These are phyloP conservation scores for Glycine soja DNA, from an alignment of 306 rosid species.

Conservation along the genomic window DNA sequence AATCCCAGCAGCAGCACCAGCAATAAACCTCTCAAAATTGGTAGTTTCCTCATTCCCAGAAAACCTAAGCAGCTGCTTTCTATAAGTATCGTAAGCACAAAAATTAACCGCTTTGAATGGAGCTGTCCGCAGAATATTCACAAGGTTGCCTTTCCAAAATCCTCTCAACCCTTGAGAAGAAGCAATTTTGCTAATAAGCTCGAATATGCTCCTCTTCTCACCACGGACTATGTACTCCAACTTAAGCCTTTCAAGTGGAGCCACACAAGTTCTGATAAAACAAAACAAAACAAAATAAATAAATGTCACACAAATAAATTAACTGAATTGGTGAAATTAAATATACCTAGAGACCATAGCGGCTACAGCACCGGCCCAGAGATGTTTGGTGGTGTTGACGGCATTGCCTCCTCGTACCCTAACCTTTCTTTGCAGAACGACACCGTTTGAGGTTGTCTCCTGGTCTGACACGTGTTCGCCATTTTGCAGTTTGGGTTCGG, in stretches of 20 bases:
- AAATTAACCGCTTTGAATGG: conserved; percentile 96
- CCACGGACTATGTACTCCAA: conserved; percentile 93
- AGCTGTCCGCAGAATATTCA: conserved; percentile 92
- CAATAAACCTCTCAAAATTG: conserved; percentile 90
- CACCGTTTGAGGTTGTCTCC: conserved; percentile 37
- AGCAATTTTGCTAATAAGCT: conserved; percentile 72
- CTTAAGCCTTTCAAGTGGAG: conserved; percentile 98
- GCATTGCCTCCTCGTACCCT: conserved; percentile 61
- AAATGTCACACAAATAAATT: not conserved
- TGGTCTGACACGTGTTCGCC: conserved; percentile 61
- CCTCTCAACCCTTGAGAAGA: conserved; percentile 89
- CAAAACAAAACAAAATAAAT: not conserved
- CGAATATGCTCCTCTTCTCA: conserved; percentile 71
- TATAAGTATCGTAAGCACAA: conserved; percentile 88
- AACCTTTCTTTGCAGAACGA: conserved; percentile 51
- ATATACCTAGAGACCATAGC: conserved; percentile 97
- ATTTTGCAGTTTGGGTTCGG: conserved; percentile 60
- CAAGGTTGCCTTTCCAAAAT: conserved; percentile 95
- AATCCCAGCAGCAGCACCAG: conserved; percentile 96
- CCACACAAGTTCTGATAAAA: conserved; percentile 82
- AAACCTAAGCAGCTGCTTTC: conserved; percentile 77
- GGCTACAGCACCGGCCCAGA: conserved; percentile 97
- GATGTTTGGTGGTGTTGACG: conserved; percentile 86
- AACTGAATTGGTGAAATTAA: conserved; percentile 4
- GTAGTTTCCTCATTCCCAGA: conserved; percentile 81